Base-by-base conservation (phyloP, 768 basidiomycete genomes). In the Kwoniella shandongensis region DNA sequence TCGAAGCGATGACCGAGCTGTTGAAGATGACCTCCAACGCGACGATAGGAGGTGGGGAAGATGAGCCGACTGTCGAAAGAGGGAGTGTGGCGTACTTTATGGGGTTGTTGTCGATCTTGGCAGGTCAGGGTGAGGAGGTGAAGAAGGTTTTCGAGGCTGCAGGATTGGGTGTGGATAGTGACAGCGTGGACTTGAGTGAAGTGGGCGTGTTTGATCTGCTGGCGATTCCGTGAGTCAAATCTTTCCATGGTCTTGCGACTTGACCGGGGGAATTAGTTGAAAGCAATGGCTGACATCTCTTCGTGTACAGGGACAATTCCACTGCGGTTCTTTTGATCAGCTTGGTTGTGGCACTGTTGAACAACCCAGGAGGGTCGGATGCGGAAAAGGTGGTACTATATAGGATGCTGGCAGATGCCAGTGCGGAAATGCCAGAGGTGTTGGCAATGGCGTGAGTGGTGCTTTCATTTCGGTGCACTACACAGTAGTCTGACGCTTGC, bases 371-470 rank as follows among this genome's bases (percentile, higher is more conserved):
- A 1, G 86, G 89, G 67, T 85, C 86, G 2, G 88, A 90, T 61
- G 79, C 81, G 1, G 92, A 96, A 77, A 86, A 86, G 1, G 84
- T 89, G 72, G 86, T 92, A 38, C 75, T 93, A 42, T 92, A 87
- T 74, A 81, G 81, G 44, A 73, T 94, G 29, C 80, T 96, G 27
- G 83, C 88, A 27, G 86, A 90, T 40, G 81, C 90, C 13, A 83
- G 85, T 15, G 77, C 78, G 6, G 76, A 79, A 8, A 87, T 84
- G 74, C 90, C 90, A 1, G 88, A 91, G 18, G 81, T 85, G 20
- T 79, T 90, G 22, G 78, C 84, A 1, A 81, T 89, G 71, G 81
- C 83, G 89, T 91, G 79, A 59, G 89, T 83, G n/a, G 11, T 15
- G 18, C 39, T 11, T 20, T 27, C 18, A 20, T 13, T 40, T 30